phyloP scores from a whole-genome alignment of 257 asterid genomes.

The Salvia rosmarinus region DNA sequence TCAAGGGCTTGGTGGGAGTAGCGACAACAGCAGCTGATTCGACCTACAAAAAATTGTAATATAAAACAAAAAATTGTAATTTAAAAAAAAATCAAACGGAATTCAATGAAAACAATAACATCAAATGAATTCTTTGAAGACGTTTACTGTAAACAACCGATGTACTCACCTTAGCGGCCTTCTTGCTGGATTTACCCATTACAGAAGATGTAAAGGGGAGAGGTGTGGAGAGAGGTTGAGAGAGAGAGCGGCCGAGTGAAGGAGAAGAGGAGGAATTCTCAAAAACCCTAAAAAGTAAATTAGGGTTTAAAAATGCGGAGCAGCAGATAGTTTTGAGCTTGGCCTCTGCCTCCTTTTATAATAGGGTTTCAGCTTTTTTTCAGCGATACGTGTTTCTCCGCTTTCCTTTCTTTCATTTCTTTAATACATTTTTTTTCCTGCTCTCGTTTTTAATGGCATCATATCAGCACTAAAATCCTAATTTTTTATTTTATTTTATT shows the following conservation, averaged over 20 bases:
- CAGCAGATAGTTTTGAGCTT: constrained; percentile 16
- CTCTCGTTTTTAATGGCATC: background rate
- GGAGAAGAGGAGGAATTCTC: background rate
- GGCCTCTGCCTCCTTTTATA: constrained; percentile 29
- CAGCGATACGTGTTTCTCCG: background rate
- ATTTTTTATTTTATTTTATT: too few relatives aligned
- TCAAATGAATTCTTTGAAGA: background rate
- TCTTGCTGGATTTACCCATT: constrained; percentile 39
- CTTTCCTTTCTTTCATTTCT: background rate
- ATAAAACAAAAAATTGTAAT: background rate
- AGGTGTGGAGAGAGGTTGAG: background rate
- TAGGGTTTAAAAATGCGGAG: constrained; percentile 36
- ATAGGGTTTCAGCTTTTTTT: constrained; percentile 27
- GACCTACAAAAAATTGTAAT: constrained; percentile 43
- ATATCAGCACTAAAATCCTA: too few relatives aligned
- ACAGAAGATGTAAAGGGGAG: background rate
- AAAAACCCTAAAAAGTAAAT: constrained; percentile 30
- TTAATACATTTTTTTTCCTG: background rate
- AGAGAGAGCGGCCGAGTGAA: constrained; percentile 15
- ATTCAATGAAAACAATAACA: background rate
- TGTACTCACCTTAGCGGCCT: constrained; percentile 30
- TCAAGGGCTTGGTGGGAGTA: constrained; percentile 50
- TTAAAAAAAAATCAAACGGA: background rate
- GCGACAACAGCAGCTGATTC: constrained; percentile 38
- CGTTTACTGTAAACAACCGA: background rate